A percentile compares a stretch with the other conserved stretches of the same genome.
Evolutionary conservation across 2,329 filamentous ascomycete genomes (phyloP).

Genomic region (Leptosphaerulina australis): DNA sequence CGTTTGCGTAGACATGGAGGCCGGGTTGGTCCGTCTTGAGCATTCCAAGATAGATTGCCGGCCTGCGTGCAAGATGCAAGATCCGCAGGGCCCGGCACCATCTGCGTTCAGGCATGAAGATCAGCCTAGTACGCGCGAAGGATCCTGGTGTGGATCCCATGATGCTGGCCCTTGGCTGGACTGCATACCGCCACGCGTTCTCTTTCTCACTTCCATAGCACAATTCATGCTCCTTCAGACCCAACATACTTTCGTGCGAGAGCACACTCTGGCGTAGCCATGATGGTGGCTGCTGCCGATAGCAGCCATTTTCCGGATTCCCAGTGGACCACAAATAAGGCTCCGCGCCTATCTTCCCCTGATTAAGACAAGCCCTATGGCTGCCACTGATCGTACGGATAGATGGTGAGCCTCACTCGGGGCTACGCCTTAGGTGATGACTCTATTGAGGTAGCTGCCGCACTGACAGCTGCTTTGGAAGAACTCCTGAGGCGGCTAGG

Average conservation of each 20-base stretch:
- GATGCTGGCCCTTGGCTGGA: slow-evolving; percentile 27
- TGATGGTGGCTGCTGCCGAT: slow-evolving; percentile 26
- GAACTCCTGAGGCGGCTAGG: slow-evolving; percentile 18
- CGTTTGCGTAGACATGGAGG: neutral
- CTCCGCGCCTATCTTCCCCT: slow-evolving; percentile 18
- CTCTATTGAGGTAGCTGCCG: slow-evolving; percentile 21
- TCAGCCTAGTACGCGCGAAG: slow-evolving; percentile 23
- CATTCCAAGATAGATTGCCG: slow-evolving; percentile 2
- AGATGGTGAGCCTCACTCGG: slow-evolving; percentile 25
- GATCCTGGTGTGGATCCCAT: slow-evolving; percentile 34
- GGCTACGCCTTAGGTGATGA: slow-evolving; percentile 25
- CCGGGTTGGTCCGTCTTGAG: neutral
- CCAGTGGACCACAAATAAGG: slow-evolving; percentile 15
- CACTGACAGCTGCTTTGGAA: slow-evolving; percentile 13
- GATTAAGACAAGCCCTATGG: slow-evolving; percentile 20
- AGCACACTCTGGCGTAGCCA: slow-evolving; percentile 15
- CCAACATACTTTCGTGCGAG: slow-evolving; percentile 24
- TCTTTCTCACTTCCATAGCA: slow-evolving; percentile 21
- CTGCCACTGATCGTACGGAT: slow-evolving; percentile 4
- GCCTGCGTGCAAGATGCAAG: slow-evolving; percentile 8
- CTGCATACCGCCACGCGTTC: slow-evolving; percentile 17
- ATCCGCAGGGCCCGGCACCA: slow-evolving; percentile 12
- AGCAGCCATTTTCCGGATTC: slow-evolving; percentile 29
- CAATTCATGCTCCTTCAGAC: slow-evolving; percentile 15
- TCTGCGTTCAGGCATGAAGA: slow-evolving; percentile 16